Conservation (phyloP, 768 basidiomycete species). For the Glaciozyma martinii region DNA sequence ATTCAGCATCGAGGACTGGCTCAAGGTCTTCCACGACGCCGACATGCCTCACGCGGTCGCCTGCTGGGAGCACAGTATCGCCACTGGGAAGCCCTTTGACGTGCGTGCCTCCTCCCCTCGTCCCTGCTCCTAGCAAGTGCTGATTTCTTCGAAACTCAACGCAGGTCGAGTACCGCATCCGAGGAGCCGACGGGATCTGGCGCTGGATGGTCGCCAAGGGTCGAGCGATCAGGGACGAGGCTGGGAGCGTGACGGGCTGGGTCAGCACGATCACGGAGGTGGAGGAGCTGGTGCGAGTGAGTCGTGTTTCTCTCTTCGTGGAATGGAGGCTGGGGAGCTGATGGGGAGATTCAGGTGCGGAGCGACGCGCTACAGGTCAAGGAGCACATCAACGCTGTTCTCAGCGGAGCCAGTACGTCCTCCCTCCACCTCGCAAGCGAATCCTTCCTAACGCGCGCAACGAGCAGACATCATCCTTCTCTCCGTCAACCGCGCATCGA, state of each 20-base stretch:
- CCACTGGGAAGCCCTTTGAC: slow-evolving; percentile 5
- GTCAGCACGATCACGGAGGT: slow-evolving; percentile 2
- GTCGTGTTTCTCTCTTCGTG: not conserved
- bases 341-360: not conserved
- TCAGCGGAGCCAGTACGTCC: slow-evolving; percentile 4
- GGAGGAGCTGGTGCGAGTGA: slow-evolving; percentile 7
- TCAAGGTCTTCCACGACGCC: slow-evolving; percentile 1
- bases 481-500: not conserved
- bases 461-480: slow-evolving; percentile 3
- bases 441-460: not conserved
- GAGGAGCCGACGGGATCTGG: not conserved
- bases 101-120: not conserved
- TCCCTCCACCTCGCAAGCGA: not conserved
- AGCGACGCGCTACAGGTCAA: slow-evolving; percentile 9
- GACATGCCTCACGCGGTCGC: slow-evolving; percentile 24
- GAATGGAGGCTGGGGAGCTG: too few relatives aligned
- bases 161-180: slow-evolving; percentile 25
- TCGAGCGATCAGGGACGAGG: not conserved
- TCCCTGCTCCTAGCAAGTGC: not conserved
- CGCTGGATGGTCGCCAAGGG: slow-evolving; percentile 15
- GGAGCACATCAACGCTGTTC: slow-evolving; percentile 15
- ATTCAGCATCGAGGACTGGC: too few relatives aligned
- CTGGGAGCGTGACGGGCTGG: slow-evolving; percentile 5
- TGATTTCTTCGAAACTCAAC: accelerated
- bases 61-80: slow-evolving; percentile 22